Conservation (phyloP, 768 basidiomycete genomes). For the Mycena indigotica region DNA sequence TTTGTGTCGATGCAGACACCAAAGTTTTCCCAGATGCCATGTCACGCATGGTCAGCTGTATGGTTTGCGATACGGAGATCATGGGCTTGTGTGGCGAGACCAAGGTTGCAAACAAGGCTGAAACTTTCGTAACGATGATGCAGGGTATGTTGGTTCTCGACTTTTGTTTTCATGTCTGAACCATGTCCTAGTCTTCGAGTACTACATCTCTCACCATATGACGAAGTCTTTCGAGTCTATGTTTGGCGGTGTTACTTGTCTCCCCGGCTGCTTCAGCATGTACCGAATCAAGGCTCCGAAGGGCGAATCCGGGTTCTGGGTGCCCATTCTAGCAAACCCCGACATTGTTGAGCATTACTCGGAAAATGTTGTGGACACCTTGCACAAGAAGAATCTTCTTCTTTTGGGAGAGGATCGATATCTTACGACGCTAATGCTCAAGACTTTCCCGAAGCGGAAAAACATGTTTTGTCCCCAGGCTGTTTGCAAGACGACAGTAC, state of each 20-base stretch:
- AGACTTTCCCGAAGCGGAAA: slow-evolving; percentile 99
- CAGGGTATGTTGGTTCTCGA: slow-evolving; percentile 69
- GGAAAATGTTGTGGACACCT: slow-evolving; percentile 97
- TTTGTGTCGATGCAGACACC: slow-evolving; percentile 97
- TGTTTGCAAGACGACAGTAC: slow-evolving; percentile 98
- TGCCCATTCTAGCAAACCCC: slow-evolving; percentile 96
- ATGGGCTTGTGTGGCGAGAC: slow-evolving; percentile 99
- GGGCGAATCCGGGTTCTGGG: slow-evolving; percentile 94
- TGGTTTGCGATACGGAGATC: slow-evolving; percentile 96
- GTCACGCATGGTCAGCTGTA: slow-evolving; percentile 93
- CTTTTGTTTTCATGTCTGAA: background rate
- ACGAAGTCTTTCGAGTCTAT: slow-evolving; percentile 99
- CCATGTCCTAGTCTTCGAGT: slow-evolving; percentile 88
- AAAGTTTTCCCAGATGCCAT: slow-evolving; percentile 99
- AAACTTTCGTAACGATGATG: slow-evolving; percentile 99
- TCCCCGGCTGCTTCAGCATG: slow-evolving; percentile 99
- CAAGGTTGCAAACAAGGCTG: slow-evolving; percentile 98
- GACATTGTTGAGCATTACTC: slow-evolving; percentile 99
- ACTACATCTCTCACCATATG: slow-evolving; percentile 99
- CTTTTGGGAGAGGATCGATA: slow-evolving; percentile 99
- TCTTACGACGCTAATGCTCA: slow-evolving; percentile 94
- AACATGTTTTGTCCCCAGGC: slow-evolving; percentile 99
- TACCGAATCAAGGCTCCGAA: slow-evolving; percentile 99
- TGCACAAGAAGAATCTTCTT: slow-evolving; percentile 98
- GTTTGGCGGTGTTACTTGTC: slow-evolving; percentile 99